Evolutionary conservation across 2,329 filamentous ascomycete genomes (phyloP).

Genomic region (Cytospora piceicola): DNA sequence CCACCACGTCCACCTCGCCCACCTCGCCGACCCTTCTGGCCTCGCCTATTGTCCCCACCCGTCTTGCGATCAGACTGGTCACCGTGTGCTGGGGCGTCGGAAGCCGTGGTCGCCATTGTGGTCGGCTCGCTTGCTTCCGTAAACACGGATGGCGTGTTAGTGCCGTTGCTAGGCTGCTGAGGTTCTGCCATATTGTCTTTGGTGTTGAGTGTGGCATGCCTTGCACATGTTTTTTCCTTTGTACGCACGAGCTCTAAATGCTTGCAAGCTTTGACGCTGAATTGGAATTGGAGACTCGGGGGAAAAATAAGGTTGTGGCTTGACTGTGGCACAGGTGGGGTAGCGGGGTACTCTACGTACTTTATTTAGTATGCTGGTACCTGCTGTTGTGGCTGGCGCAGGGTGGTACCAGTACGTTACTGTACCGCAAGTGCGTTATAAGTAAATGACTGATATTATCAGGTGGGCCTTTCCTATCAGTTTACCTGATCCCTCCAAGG

Average conservation of each 20-base stretch:
- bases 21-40: constrained; percentile 18
- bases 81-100: constrained; percentile 15
- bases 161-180: constrained; percentile 17
- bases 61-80: constrained; percentile 20
- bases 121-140: background rate
- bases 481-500: too few relatives aligned
- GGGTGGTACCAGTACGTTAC: too few relatives aligned
- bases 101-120: background rate
- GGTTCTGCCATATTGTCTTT: constrained; percentile 26
- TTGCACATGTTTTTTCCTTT: constrained; percentile 20
- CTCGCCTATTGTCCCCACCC: constrained; percentile 19
- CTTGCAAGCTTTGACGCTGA: background rate
- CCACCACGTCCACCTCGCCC: constrained; percentile 13
- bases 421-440: too few relatives aligned
- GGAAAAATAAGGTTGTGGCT: background rate
- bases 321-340: background rate
- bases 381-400: background rate
- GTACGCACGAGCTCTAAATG: background rate
- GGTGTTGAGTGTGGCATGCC: constrained; percentile 18
- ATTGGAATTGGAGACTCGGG: background rate
- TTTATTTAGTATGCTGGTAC: too few relatives aligned
- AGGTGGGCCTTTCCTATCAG: too few relatives aligned
- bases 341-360: background rate
- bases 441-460: too few relatives aligned
- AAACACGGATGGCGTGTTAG: background rate